Evolutionary conservation across 768 basidiomycete genomes (phyloP).

Genomic region (Lanmaoa pseudosensibilis): DNA sequence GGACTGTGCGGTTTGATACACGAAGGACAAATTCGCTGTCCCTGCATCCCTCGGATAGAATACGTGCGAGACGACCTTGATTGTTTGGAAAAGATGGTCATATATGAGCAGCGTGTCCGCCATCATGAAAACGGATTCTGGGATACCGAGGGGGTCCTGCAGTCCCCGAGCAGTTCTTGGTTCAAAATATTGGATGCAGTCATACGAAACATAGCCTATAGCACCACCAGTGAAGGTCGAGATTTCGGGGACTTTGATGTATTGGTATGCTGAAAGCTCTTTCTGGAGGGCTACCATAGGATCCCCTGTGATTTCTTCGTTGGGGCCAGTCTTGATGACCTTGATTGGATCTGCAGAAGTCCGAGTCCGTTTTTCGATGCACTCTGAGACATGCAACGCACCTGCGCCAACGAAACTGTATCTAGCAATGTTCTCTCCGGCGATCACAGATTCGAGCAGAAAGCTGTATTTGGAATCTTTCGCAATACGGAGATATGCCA

Average conservation of each 20-base stretch:
- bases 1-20: conserved; percentile 84
- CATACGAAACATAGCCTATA: conserved; percentile 96
- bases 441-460: conserved; percentile 88
- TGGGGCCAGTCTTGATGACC: conserved; percentile 84
- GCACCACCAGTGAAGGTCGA: conserved; percentile 97
- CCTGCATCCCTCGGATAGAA: conserved; percentile 75
- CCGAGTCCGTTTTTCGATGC: neutral
- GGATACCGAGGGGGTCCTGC: conserved; percentile 80
- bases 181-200: conserved; percentile 95
- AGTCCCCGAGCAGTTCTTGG: conserved; percentile 82
- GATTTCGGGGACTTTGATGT: conserved; percentile 87
- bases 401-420: conserved; percentile 97
- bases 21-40: conserved; percentile 68
- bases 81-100: conserved; percentile 92
- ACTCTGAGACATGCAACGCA: conserved; percentile 38
- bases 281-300: conserved; percentile 82
- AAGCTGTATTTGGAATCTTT: conserved; percentile 95
- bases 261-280: conserved; percentile 83
- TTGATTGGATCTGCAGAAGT: conserved; percentile 79
- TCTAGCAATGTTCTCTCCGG: conserved; percentile 86
- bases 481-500: conserved; percentile 91
- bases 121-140: conserved; percentile 96
- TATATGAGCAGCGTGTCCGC: conserved; percentile 94
- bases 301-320: conserved; percentile 81
- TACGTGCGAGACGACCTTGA: conserved; percentile 96